Conservation (phyloP, 106 monocot species). For the Apostasia shenzhenica region DNA sequence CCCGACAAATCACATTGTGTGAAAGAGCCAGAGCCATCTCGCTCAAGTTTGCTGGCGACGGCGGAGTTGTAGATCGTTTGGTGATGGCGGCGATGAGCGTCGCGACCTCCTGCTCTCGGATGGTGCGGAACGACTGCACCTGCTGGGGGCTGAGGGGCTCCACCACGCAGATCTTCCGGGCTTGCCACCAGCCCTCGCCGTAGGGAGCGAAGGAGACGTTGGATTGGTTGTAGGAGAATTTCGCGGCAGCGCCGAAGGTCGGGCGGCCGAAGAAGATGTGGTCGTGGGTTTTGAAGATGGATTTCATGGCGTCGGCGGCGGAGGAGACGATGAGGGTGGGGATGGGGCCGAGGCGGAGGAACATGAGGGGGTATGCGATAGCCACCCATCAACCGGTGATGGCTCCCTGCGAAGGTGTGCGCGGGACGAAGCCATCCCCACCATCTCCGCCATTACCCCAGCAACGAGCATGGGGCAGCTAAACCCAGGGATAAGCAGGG, state of each 20-base stretch:
- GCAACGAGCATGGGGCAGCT: too few species aligned
- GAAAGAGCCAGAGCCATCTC: slow-evolving; percentile 18
- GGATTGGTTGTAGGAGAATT: slow-evolving; percentile 2
- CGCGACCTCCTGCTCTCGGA: slow-evolving; percentile 16
- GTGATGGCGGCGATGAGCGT: slow-evolving; percentile 4
- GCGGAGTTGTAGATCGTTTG: background rate
- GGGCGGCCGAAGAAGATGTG: slow-evolving; percentile 9
- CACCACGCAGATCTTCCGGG: slow-evolving; percentile 1
- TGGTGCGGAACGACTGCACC: slow-evolving; percentile 5
- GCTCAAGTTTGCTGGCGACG: slow-evolving; percentile 13
- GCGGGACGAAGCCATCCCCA: too few species aligned
- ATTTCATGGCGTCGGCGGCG: background rate
- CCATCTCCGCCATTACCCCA: too few species aligned
- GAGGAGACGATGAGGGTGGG: slow-evolving; percentile 25
- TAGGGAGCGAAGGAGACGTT: slow-evolving; percentile 25
- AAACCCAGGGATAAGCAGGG: too few species aligned
- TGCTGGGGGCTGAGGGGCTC: slow-evolving; percentile 14
- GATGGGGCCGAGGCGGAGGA: slow-evolving; percentile 14
- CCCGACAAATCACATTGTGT: slow-evolving; percentile 8
- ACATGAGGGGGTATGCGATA: slow-evolving; percentile 15
- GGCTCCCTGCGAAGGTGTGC: too few species aligned
- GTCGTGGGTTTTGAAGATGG: slow-evolving; percentile 22
- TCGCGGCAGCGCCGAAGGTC: background rate
- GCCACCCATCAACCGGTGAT: too few species aligned
- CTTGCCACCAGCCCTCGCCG: slow-evolving; percentile 10